These are phyloP conservation scores for Colletotrichum lentis DNA, from an alignment of 2,329 filamentous ascomycete genomes.

Conservation along the genomic window DNA sequence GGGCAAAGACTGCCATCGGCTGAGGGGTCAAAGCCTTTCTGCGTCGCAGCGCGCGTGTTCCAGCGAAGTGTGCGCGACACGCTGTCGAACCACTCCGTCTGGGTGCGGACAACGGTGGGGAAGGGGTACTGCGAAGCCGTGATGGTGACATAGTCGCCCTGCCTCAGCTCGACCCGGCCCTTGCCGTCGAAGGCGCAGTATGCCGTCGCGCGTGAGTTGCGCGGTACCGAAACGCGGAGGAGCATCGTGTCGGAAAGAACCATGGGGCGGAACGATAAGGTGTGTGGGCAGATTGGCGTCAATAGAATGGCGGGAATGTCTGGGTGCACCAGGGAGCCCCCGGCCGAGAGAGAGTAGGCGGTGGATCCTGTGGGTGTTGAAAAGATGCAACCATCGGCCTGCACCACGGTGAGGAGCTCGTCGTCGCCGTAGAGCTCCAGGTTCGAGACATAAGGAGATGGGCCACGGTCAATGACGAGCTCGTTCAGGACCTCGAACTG, in stretches of 20 bases:
- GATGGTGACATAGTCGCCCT: slow-evolving; percentile 95
- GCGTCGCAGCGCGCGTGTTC: slow-evolving; percentile 91
- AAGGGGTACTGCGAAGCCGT: slow-evolving; percentile 96
- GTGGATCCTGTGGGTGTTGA: slow-evolving; percentile 95
- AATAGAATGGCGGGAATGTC: slow-evolving; percentile 96
- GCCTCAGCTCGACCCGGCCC: slow-evolving; percentile 88
- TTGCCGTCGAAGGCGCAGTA: slow-evolving; percentile 99
- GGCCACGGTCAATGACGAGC: slow-evolving; percentile 96
- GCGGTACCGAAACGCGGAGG: slow-evolving; percentile 86
- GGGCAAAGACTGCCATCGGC: slow-evolving; percentile 45
- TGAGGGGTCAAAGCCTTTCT: slow-evolving; percentile 81
- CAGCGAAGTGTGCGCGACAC: slow-evolving; percentile 90
- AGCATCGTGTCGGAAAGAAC: slow-evolving; percentile 94
- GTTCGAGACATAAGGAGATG: slow-evolving; percentile 96
- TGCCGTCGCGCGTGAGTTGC: slow-evolving; percentile 85
- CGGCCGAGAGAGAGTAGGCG: slow-evolving; percentile 94
- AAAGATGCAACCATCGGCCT: slow-evolving; percentile 97
- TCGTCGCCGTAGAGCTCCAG: slow-evolving; percentile 96
- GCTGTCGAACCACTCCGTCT: slow-evolving; percentile 95
- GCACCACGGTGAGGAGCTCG: slow-evolving; percentile 91
- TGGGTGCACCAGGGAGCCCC: slow-evolving; percentile 93
- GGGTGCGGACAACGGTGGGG: slow-evolving; percentile 89
- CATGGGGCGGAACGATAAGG: slow-evolving; percentile 96
- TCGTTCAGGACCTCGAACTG: slow-evolving; percentile 99
- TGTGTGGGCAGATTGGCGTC: slow-evolving; percentile 97